Evolutionary conservation across 2,329 filamentous ascomycete species (phyloP).

Genomic region (Colletotrichum orchidophilum): DNA sequence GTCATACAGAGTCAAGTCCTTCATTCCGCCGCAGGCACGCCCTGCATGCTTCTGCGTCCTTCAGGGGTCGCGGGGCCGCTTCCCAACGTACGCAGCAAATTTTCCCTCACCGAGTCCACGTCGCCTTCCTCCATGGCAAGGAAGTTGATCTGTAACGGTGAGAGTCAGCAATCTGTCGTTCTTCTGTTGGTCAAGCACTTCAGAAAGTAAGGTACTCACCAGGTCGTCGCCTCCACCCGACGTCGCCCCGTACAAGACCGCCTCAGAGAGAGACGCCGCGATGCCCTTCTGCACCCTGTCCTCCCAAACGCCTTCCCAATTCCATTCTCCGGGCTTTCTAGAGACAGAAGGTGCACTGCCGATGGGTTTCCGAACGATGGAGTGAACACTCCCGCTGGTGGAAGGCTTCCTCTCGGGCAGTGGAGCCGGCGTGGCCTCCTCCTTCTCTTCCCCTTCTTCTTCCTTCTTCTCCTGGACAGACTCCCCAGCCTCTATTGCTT

Average conservation of each 20-base stretch:
- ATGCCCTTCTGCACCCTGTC: constrained; percentile 85
- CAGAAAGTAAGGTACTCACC: constrained; percentile 6
- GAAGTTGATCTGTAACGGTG: constrained; percentile 67
- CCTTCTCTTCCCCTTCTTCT: constrained; percentile 36
- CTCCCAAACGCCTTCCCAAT: constrained; percentile 98
- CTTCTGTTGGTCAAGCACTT: not conserved
- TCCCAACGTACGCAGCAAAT: constrained; percentile 62
- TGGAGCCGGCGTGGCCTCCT: not conserved
- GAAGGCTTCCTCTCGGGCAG: not conserved
- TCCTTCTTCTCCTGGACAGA: not conserved
- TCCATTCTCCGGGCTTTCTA: constrained; percentile 84
- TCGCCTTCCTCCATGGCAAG: constrained; percentile 69
- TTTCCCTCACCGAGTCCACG: constrained; percentile 66
- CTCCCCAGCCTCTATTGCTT: not conserved
- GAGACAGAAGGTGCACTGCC: constrained; percentile 25
- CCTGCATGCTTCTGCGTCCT: constrained; percentile 23
- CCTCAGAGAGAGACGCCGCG: constrained; percentile 79
- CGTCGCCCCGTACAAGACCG: constrained; percentile 75
- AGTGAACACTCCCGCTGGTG: constrained; percentile 14
- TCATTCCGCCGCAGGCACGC: constrained; percentile 27
- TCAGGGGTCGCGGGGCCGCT: constrained; percentile 37
- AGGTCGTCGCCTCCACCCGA: constrained; percentile 53
- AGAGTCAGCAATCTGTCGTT: constrained; percentile 12
- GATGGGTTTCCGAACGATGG: constrained; percentile 32
- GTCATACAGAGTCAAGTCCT: constrained; percentile 1